Percentiles rank a stretch among this genome's conserved stretches.
These are phyloP conservation scores for Kazachstania kunashirensis DNA, from an alignment of 805 yeast genomes.

Conservation along the genomic window DNA sequence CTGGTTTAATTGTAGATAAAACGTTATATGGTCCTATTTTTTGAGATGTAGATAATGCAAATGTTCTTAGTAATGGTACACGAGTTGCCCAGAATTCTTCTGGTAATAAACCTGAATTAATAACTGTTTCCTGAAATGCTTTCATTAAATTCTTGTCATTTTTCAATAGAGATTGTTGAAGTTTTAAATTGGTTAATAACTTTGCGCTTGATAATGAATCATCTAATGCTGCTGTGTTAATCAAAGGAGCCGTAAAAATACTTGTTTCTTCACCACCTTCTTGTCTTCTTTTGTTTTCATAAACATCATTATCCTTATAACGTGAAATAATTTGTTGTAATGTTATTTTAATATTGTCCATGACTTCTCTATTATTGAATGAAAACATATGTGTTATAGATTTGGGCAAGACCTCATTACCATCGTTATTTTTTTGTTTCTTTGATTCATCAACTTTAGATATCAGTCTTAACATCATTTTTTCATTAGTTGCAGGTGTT, in stretches of 20 bases:
- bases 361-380: constrained; percentile 61
- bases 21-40: constrained; percentile 91
- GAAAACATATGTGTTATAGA: constrained; percentile 39
- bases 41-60: constrained; percentile 75
- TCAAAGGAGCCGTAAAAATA: constrained; percentile 15
- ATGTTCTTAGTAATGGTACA: constrained; percentile 69
- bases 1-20: constrained; percentile 84
- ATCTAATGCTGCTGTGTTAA: constrained; percentile 32
- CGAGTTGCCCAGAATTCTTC: constrained; percentile 83
- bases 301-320: constrained; percentile 42
- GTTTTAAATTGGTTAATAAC: constrained; percentile 56
- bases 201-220: constrained; percentile 46
- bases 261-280: constrained; percentile 16
- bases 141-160: constrained; percentile 61
- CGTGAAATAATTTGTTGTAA: constrained; percentile 62
- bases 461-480: constrained; percentile 54
- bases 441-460: constrained; percentile 32
- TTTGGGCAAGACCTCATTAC: constrained; percentile 19
- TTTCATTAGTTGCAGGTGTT: constrained; percentile 55
- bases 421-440: constrained; percentile 23
- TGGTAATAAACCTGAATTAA: constrained; percentile 63
- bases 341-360: constrained; percentile 63
- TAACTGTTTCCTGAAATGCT: constrained; percentile 81
- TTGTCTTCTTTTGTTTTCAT: constrained; percentile 31
- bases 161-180: constrained; percentile 69